Percentiles rank a stretch among this genome's conserved stretches.
Evolutionary conservation across 345 rosid genomes (phyloP).

Genomic region (Psidium friedrichsthalianum): DNA sequence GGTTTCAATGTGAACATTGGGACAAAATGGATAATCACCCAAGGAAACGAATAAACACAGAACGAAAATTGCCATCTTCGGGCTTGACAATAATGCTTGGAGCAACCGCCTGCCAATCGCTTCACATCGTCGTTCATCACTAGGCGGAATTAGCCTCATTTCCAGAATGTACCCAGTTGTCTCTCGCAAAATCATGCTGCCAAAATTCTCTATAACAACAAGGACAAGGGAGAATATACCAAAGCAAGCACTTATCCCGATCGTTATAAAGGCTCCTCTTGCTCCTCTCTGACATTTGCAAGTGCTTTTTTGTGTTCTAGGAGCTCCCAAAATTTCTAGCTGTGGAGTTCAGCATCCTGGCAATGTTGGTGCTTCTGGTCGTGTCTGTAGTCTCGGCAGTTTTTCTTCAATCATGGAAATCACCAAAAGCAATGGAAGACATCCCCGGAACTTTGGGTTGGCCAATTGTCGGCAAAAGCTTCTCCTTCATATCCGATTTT

Average conservation of each 20-base stretch:
- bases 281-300: not conserved
- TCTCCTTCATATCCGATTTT: no score
- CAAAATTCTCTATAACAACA: not conserved
- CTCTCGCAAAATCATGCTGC: not conserved
- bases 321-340: not conserved
- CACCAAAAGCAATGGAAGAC: constrained; percentile 44
- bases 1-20: not conserved
- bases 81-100: not conserved
- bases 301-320: not conserved
- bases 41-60: not conserved
- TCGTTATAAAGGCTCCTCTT: not conserved
- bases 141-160: not conserved
- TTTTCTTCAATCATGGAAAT: constrained; percentile 16
- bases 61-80: not conserved
- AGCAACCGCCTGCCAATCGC: not conserved
- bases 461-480: constrained; percentile 56
- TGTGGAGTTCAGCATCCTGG: constrained; percentile 31
- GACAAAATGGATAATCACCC: not conserved
- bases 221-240: not conserved
- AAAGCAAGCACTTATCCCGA: not conserved
- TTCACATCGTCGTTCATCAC: not conserved
- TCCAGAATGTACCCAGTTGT: not conserved
- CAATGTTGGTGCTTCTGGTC: constrained; percentile 11
- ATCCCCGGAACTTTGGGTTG: constrained; percentile 53
- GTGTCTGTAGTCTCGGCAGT: constrained; percentile 11